Conservation (phyloP, 2,329 filamentous ascomycete genomes). For the Dothiorella sarmentorum region DNA sequence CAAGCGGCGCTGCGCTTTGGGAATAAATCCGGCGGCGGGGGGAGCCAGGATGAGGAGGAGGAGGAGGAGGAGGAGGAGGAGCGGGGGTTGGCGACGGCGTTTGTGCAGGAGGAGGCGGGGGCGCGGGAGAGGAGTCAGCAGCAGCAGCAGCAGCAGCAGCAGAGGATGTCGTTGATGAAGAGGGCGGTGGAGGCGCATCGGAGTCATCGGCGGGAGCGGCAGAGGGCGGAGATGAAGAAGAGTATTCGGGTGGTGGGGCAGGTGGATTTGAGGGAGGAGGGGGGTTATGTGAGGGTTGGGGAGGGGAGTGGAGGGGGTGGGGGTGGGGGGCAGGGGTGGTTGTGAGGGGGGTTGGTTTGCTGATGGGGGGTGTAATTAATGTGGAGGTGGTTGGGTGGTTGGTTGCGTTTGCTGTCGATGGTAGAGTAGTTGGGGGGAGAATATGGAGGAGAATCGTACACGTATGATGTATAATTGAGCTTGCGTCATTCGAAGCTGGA, state of each 20-base stretch:
- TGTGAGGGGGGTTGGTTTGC: neutral
- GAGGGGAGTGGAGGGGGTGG: neutral
- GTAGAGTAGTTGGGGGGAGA: no score
- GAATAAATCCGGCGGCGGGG: no score
- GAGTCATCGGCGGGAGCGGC: neutral
- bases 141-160: neutral
- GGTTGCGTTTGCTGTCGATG: no score
- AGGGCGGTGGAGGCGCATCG: constrained; percentile 7
- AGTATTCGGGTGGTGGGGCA: neutral
- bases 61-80: neutral
- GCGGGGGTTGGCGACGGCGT: no score
- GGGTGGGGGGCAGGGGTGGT: neutral
- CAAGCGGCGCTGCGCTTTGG: neutral
- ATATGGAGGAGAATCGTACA: no score
- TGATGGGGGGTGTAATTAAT: no score
- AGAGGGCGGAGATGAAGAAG: constrained; percentile 1
- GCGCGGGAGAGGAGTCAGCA: neutral
- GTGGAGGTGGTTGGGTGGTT: no score
- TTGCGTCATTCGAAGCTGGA: no score
- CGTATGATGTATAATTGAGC: no score
- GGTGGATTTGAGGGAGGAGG: neutral
- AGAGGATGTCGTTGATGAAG: neutral
- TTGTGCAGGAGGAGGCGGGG: neutral
- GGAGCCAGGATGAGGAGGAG: neutral
- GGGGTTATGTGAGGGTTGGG: neutral